Conservation (phyloP, 768 basidiomycete species). For the Ephemerocybe angulata region DNA sequence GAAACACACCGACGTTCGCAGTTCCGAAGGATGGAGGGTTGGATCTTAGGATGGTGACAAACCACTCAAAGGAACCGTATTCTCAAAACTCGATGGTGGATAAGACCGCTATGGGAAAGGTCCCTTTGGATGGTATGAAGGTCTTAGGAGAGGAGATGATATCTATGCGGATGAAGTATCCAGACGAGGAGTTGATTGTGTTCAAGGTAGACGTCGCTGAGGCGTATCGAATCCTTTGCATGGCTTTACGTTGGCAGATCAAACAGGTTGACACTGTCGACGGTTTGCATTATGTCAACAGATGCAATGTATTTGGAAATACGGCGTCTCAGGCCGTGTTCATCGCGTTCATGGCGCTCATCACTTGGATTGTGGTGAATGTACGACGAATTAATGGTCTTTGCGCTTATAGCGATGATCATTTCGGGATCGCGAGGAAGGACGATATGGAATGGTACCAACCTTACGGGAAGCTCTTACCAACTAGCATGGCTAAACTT, state of each 20-base stretch:
- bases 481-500: constrained; percentile 28
- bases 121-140: constrained; percentile 21
- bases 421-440: constrained; percentile 18
- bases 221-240: constrained; percentile 33
- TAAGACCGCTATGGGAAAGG: constrained; percentile 8
- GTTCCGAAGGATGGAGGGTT: constrained; percentile 27
- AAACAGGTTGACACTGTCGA: constrained; percentile 32
- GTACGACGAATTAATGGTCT: constrained; percentile 17
- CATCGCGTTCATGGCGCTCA: constrained; percentile 27
- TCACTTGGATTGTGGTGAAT: constrained; percentile 33
- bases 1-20: constrained; percentile 20
- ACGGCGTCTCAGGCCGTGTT: constrained; percentile 19
- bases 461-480: constrained; percentile 25
- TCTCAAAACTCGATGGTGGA: constrained; percentile 25
- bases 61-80: constrained; percentile 26
- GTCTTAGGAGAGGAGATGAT: constrained; percentile 16
- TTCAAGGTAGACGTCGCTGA: constrained; percentile 37
- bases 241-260: constrained; percentile 39
- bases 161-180: not conserved
- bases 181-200: not conserved
- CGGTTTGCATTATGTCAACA: constrained; percentile 20
- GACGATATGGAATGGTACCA: constrained; percentile 22
- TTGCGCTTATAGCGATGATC: constrained; percentile 34
- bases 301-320: constrained; percentile 23
- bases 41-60: constrained; percentile 25